Base-by-base conservation (phyloP, 139 green algal species). In the Micractinium conductrix region DNA sequence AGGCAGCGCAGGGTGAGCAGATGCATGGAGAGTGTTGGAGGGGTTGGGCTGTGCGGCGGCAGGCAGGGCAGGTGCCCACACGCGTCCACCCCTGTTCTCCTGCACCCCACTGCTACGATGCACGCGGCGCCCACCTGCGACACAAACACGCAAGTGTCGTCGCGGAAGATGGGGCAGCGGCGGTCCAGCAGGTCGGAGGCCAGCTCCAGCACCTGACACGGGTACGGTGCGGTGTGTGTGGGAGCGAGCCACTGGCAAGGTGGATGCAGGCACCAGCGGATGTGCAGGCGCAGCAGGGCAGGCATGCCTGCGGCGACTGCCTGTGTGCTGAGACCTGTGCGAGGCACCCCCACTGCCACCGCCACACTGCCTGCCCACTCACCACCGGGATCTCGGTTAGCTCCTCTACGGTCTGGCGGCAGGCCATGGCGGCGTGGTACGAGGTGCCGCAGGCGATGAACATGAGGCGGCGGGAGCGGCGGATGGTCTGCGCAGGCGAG, bases 391-490 rank as follows among this genome's bases (percentile, higher is more conserved):
- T 86, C 42, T 86, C 76, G 19, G 86, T 90, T 21, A 92, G 63
- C 85, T 91, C 84, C 62, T 92, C 88, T 75, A 96, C 65, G 30
- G 92, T 93, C 83, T 93, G 87, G 35, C 95, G 79, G 44, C 84
- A 76, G 26, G 88, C 89, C 38, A 96, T 84, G 40, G 86, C 84
- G 30, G 93, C 92, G 85, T 96, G 85, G 88, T 91, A 96, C 62
- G 69, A 90, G 37, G 93, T 96, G 55, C 93, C 97, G 83, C 96
- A 99, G 10, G 90, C 97, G 4, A 99, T 90, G 70, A 99, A 96
- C 74, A 99, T 93, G 70, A 99, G 91, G 44, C 97, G 91, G 1
- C 97, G 89, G 71, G 86, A 92, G 55, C 91, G 88, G 14, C 88
- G 85, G 79, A 99, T 99, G 74, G 89, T 95, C 48, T 81, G 43